Conservation (phyloP, 306 rosid species). For the Castanea sativa region DNA sequence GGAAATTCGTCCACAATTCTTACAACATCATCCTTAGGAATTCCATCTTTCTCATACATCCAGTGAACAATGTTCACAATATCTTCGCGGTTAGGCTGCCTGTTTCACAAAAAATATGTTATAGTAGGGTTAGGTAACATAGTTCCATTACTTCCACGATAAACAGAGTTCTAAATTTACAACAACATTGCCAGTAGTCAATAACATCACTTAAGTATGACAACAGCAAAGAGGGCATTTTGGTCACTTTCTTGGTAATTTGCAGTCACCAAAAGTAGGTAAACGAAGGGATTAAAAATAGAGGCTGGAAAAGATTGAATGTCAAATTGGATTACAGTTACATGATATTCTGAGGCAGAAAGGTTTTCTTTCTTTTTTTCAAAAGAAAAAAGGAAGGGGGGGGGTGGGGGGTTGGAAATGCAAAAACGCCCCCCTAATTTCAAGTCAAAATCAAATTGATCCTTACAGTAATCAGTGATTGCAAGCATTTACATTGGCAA, state of each 20-base stretch:
- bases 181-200: neutral
- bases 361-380: too few relatives aligned
- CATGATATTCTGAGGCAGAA: too few relatives aligned
- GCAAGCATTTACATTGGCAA: too few relatives aligned
- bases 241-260: neutral
- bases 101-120: slow-evolving; percentile 49
- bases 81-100: slow-evolving; percentile 92
- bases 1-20: slow-evolving; percentile 72
- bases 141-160: slow-evolving; percentile 1
- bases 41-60: slow-evolving; percentile 91
- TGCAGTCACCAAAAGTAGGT: neutral
- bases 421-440: too few relatives aligned
- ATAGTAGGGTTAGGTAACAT: slow-evolving; percentile 23
- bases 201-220: neutral
- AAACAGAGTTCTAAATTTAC: neutral
- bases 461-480: too few relatives aligned
- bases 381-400: too few relatives aligned
- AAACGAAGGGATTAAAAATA: neutral
- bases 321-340: neutral
- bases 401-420: too few relatives aligned
- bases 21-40: slow-evolving; percentile 67
- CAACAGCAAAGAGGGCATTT: neutral
- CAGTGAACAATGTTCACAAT: slow-evolving; percentile 77
- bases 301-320: neutral
- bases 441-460: too few relatives aligned